These are phyloP conservation scores for Boletus edulis DNA, from an alignment of 768 basidiomycete species.

Conservation along the genomic window DNA sequence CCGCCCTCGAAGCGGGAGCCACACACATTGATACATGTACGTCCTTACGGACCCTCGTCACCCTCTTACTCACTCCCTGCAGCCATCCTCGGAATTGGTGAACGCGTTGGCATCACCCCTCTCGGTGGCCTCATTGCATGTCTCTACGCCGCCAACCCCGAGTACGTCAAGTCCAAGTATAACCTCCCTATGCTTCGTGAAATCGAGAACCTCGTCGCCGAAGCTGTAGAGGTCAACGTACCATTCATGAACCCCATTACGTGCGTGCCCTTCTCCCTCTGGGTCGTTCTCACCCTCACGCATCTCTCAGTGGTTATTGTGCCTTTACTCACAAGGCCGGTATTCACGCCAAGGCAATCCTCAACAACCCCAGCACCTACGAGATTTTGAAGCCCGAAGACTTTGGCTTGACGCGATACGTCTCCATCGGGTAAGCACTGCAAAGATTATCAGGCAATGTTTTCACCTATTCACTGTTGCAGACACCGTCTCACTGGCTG, in stretches of 20 bases:
- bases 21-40: constrained; percentile 97
- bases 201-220: constrained; percentile 97
- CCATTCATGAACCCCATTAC: constrained; percentile 97
- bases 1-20: constrained; percentile 96
- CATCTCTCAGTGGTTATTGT: constrained; percentile 81
- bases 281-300: background rate
- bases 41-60: constrained; percentile 25
- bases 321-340: constrained; percentile 99
- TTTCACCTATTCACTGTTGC: constrained; percentile 5
- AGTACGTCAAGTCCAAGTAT: constrained; percentile 99
- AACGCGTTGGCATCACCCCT: constrained; percentile 98
- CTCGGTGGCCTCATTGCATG: constrained; percentile 96
- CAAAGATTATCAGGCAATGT: background rate
- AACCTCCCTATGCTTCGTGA: constrained; percentile 96
- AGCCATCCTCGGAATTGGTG: constrained; percentile 97
- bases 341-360: constrained; percentile 99
- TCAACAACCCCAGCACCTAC: constrained; percentile 98
- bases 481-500: constrained; percentile 96
- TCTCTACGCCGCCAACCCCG: constrained; percentile 94
- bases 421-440: constrained; percentile 80
- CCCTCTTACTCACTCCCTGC: background rate
- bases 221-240: constrained; percentile 96
- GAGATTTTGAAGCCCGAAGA: constrained; percentile 99
- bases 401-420: constrained; percentile 96
- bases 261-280: constrained; percentile 36